Evolutionary conservation across 1,284 basidiomycete species (phyloP).

Genomic region (Leccinum holopus): DNA sequence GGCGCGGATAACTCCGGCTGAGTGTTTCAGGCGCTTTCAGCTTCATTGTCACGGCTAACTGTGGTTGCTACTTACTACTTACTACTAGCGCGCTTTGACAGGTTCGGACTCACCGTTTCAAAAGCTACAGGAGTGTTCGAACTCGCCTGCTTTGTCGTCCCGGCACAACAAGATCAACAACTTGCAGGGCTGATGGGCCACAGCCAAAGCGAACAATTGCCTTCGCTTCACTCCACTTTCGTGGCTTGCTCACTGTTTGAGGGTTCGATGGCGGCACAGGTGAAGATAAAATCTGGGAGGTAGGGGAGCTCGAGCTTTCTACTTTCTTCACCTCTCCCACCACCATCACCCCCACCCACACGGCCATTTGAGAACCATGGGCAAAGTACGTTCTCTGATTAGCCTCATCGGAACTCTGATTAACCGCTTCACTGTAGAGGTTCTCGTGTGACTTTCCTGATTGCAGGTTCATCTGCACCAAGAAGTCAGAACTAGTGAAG

Average conservation of each 20-base stretch:
- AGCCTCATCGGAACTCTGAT: neutral
- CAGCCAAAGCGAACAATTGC: neutral
- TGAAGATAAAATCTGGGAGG: neutral
- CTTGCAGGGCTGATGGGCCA: neutral
- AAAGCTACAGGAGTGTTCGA: neutral
- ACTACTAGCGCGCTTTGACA: neutral
- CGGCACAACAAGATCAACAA: neutral
- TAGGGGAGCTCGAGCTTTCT: neutral
- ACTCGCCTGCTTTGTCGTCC: too few relatives aligned
- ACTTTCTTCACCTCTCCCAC: neutral
- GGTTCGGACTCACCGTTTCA: neutral
- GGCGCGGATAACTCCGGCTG: neutral
- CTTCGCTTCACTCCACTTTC: neutral
- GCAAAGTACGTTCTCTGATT: neutral
- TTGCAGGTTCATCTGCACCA: neutral
- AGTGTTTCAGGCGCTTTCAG: neutral
- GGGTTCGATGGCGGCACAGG: neutral
- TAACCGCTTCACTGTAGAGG: neutral
- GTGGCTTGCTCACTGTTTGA: neutral
- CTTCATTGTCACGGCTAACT: neutral
- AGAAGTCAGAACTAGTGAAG: neutral
- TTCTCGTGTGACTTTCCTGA: neutral
- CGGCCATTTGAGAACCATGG: neutral
- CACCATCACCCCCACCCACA: neutral
- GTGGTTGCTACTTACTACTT: neutral